Base-by-base conservation (phyloP, 2,329 filamentous ascomycete species). In the Alternaria longipes region DNA sequence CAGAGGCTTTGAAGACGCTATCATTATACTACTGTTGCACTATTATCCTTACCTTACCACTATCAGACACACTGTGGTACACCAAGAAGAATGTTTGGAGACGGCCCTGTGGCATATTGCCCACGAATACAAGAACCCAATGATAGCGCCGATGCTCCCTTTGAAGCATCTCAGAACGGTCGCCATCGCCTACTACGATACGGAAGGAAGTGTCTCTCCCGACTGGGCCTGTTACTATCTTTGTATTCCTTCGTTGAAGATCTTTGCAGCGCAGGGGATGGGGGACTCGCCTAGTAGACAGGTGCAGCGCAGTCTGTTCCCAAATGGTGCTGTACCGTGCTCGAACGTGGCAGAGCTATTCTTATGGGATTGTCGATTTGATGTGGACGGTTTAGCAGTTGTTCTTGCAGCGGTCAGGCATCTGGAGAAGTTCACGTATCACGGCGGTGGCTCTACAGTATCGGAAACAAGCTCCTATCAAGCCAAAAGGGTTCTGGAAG, bases 261-360 rank as follows among this genome's bases (percentile, higher is more conserved):
- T 42, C 2, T 66, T 70, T 14, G 47, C 53, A 18, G 59, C 57
- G 3, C n/a, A 53, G 11, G 40, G 46, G 14, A 70, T 70, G 66
- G 61, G 64, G 5, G 54, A 56, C 18, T 45, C 52, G 46, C 16
- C 20, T 32, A 47, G 45, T 18, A 9, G 24, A n/a, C n/a, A 47
- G 8, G 45, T 47, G 26, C 12, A 42, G 16, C 11, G 11, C 16
- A 30, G 20, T 26, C 52, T 18, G 9, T 32, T 53, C 16, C 26
- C 8, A 26, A 2, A 9, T 18, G 51, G 22, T 26, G 18, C 18
- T 18, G 14, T 54, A 41, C 56, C 56, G 3, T 53, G 47, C 1
- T 70, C 66, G 0, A 66, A 68, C 26, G 56, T 63, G 3, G 60
- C 46, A 24, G 63, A 70, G 24, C 38, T 70, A 3, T 26, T 56